phyloP scores from a whole-genome alignment of 2,329 filamentous ascomycete species.

The Thelonectria rubi region DNA sequence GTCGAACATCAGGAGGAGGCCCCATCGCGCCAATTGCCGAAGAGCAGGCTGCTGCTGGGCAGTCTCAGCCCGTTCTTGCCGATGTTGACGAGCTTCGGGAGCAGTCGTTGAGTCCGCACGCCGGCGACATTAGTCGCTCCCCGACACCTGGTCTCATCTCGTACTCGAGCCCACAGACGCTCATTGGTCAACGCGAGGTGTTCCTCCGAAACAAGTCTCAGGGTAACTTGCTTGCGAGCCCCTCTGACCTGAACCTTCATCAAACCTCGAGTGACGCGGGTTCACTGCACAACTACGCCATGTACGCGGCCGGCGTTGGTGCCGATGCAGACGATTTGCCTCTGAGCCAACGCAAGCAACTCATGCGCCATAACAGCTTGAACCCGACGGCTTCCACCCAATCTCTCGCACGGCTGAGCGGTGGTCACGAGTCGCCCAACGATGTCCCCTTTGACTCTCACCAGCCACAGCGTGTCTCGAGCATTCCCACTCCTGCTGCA shows the following conservation, averaged over 20 bases:
- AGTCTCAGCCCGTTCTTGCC: constrained; percentile 35
- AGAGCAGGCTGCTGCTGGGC: constrained; percentile 44
- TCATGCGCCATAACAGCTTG: constrained; percentile 65
- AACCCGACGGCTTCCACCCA: constrained; percentile 43
- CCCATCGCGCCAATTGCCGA: constrained; percentile 56
- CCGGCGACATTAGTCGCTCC: constrained; percentile 39
- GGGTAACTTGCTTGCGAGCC: constrained; percentile 47
- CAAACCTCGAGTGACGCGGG: constrained; percentile 53
- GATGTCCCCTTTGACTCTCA: constrained; percentile 60
- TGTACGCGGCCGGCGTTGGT: constrained; percentile 43
- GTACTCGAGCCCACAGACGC: constrained; percentile 62
- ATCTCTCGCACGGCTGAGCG: constrained; percentile 37
- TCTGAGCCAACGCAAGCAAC: constrained; percentile 70
- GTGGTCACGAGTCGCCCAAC: constrained; percentile 43
- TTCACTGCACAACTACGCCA: constrained; percentile 50
- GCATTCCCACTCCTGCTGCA: constrained; percentile 52
- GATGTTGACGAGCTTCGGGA: constrained; percentile 24
- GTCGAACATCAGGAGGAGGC: constrained; percentile 42
- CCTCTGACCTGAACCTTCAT: constrained; percentile 41
- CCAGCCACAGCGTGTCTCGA: constrained; percentile 60
- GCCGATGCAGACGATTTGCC: constrained; percentile 74
- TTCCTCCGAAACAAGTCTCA: constrained; percentile 63
- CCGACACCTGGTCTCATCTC: constrained; percentile 58
- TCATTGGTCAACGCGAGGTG: constrained; percentile 65
- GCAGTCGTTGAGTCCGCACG: constrained; percentile 29